A percentile compares a stretch with the other conserved stretches of the same genome.
These are phyloP conservation scores for Linderina pennispora DNA, from an alignment of 192 early-diverging fungal genomes.

Conservation along the genomic window DNA sequence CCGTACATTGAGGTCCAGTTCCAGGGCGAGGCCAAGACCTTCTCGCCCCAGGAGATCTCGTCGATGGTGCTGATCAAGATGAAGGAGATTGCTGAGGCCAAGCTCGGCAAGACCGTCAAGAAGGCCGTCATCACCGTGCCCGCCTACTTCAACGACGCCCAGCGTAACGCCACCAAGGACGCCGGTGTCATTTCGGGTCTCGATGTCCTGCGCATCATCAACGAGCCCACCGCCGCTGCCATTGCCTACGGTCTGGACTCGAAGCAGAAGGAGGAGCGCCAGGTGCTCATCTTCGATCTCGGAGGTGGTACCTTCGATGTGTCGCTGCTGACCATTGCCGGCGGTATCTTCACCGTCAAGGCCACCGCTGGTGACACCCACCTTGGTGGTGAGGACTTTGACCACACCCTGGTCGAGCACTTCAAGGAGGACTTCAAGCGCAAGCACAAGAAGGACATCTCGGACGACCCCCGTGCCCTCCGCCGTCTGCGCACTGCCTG, in stretches of 20 bases:
- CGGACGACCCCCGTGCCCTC: slow-evolving; percentile 64
- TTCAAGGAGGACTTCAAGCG: slow-evolving; percentile 56
- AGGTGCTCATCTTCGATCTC: slow-evolving; percentile 75
- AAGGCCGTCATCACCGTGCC: slow-evolving; percentile 71
- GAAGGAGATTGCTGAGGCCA: slow-evolving; percentile 76
- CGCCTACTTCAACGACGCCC: slow-evolving; percentile 88
- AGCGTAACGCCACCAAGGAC: slow-evolving; percentile 90
- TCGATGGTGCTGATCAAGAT: slow-evolving; percentile 72
- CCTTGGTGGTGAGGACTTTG: slow-evolving; percentile 81
- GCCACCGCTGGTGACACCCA: slow-evolving; percentile 79
- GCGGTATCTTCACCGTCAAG: slow-evolving; percentile 76
- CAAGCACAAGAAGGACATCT: slow-evolving; percentile 69
- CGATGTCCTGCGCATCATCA: slow-evolving; percentile 84
- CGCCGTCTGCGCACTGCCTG: slow-evolving; percentile 70
- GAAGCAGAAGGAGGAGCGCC: slow-evolving; percentile 67
- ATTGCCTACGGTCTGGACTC: slow-evolving; percentile 81
- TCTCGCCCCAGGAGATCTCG: slow-evolving; percentile 77
- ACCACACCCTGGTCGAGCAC: slow-evolving; percentile 55
- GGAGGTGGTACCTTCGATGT: slow-evolving; percentile 88
- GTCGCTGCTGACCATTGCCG: slow-evolving; percentile 68
- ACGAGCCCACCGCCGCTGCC: slow-evolving; percentile 87
- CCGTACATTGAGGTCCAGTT: slow-evolving; percentile 78
- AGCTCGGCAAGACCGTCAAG: slow-evolving; percentile 62
- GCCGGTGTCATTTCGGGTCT: slow-evolving; percentile 82
- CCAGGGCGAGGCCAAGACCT: slow-evolving; percentile 76